These are phyloP conservation scores for Nadsonia commutata DNA, from an alignment of 1,139 yeast genomes.

Conservation along the genomic window DNA sequence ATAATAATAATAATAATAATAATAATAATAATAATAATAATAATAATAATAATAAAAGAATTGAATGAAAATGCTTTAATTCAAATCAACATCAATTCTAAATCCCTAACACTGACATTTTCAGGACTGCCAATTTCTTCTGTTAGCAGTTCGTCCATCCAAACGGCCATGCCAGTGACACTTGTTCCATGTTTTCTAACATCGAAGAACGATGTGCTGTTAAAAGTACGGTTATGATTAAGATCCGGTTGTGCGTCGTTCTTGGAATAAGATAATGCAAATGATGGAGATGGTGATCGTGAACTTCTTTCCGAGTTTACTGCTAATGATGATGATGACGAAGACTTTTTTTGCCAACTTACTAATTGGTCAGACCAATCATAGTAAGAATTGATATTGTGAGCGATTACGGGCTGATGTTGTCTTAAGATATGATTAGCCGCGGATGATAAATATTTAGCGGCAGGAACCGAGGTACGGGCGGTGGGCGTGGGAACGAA, in stretches of 20 bases:
- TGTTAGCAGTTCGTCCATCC: not conserved
- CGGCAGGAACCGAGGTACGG: too few relatives aligned
- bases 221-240: not conserved
- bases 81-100: not conserved
- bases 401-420: too few relatives aligned
- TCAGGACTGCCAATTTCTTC: not conserved
- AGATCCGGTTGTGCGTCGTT: not conserved
- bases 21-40: too few relatives aligned
- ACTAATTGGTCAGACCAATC: not conserved
- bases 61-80: not conserved
- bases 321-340: not conserved
- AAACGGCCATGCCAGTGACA: not conserved
- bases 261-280: not conserved
- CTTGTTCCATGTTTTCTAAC: not conserved
- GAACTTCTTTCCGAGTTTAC: not conserved
- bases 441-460: too few relatives aligned
- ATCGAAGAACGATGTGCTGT: not conserved
- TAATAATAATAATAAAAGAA: not conserved
- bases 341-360: not conserved
- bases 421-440: too few relatives aligned
- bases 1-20: too few relatives aligned
- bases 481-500: too few relatives aligned
- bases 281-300: not conserved
- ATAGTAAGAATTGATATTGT: not conserved
- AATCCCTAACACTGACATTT: not conserved